phyloP scores from a whole-genome alignment of 2,329 filamentous ascomycete species.

The Neodidymelliopsis sp. region DNA sequence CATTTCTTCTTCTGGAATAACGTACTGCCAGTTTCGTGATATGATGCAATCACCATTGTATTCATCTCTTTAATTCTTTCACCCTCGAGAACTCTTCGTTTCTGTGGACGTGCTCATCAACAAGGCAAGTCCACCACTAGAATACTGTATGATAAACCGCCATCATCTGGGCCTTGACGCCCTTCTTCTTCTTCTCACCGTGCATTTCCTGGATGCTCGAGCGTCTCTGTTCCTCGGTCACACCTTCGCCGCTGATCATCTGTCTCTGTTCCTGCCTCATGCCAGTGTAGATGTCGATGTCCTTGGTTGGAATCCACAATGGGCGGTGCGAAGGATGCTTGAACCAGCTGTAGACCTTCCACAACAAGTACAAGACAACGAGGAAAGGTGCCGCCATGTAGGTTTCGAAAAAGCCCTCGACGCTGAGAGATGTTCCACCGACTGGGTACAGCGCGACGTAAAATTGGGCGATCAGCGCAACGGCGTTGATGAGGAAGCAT shows the following conservation, averaged over 20 bases:
- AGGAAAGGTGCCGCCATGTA: conserved; percentile 56
- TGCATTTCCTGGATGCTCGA: conserved; percentile 16
- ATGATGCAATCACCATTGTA: background rate
- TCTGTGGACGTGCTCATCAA: background rate
- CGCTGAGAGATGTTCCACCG: conserved; percentile 37
- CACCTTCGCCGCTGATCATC: conserved; percentile 14
- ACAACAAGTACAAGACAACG: conserved; percentile 57
- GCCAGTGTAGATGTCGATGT: conserved; percentile 45
- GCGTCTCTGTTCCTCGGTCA: conserved; percentile 8
- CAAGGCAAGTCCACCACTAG: background rate
- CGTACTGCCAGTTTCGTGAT: too few species aligned
- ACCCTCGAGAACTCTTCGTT: background rate
- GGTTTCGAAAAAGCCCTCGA: conserved; percentile 52
- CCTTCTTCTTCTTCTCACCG: conserved; percentile 9
- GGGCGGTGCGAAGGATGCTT: conserved; percentile 28
- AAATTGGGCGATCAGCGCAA: conserved; percentile 49
- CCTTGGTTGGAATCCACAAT: conserved; percentile 34
- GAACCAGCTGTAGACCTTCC: conserved; percentile 47
- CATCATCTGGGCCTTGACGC: conserved; percentile 3
- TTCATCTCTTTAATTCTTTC: background rate
- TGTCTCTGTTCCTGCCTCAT: conserved; percentile 30
- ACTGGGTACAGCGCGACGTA: conserved; percentile 44
- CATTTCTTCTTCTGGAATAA: too few species aligned
- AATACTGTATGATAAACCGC: background rate
- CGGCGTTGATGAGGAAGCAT: conserved; percentile 42